Evolutionary conservation across 2,329 filamentous ascomycete species (phyloP).

Genomic region (Diaporthe vexans): DNA sequence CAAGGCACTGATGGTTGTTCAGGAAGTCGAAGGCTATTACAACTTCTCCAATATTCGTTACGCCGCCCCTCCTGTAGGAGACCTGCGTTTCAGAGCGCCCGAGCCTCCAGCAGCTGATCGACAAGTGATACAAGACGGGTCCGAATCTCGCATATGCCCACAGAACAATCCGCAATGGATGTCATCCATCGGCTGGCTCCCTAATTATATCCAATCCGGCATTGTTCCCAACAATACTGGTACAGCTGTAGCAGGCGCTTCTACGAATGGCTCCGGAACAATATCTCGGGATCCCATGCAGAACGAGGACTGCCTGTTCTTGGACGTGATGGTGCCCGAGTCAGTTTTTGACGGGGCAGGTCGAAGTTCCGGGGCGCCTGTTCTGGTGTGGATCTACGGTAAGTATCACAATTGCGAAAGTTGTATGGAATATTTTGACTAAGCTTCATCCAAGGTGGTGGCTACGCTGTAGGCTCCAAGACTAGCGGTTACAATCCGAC

Average conservation of each 20-base stretch:
- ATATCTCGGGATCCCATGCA: not conserved
- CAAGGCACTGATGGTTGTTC: not conserved
- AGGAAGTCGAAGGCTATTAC: conserved; percentile 5
- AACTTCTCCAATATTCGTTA: conserved; percentile 25
- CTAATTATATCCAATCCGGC: not conserved
- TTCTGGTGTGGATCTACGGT: conserved; percentile 59
- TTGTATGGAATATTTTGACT: not conserved
- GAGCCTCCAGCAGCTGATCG: not conserved
- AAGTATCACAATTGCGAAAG: not conserved
- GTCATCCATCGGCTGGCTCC: not conserved
- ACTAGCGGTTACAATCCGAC: conserved; percentile 30
- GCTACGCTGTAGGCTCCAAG: conserved; percentile 58
- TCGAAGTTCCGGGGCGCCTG: conserved; percentile 55
- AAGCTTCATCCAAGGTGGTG: conserved; percentile 52
- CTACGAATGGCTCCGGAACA: not conserved
- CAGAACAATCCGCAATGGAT: conserved; percentile 2
- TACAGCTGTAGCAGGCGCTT: not conserved
- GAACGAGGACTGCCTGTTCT: conserved; percentile 62
- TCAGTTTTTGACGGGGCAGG: not conserved
- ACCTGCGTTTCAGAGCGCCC: not conserved
- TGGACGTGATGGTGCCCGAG: conserved; percentile 58
- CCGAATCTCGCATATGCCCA: not conserved
- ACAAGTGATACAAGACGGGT: not conserved
- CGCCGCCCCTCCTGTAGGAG: not conserved
- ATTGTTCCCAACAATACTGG: not conserved